Evolutionary conservation across 2,329 filamentous ascomycete species (phyloP).

Genomic region (Xylaria sp.): DNA sequence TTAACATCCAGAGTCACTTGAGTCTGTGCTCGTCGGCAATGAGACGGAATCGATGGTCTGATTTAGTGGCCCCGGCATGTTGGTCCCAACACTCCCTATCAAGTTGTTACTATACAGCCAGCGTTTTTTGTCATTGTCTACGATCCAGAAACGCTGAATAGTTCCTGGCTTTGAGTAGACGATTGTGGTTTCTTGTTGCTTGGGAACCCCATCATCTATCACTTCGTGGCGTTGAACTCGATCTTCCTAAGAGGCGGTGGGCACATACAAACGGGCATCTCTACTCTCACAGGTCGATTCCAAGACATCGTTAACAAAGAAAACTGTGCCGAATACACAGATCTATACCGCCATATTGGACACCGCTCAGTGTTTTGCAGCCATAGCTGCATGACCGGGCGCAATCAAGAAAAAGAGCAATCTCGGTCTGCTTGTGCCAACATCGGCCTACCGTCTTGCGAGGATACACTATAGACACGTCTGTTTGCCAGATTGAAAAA

Average conservation of each 20-base stretch:
- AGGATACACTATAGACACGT: conserved; percentile 49
- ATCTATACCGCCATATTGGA: conserved; percentile 49
- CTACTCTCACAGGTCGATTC: conserved; percentile 58
- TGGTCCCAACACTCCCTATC: conserved; percentile 42
- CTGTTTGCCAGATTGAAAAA: conserved; percentile 55
- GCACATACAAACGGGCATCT: conserved; percentile 58
- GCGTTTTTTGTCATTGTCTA: conserved; percentile 33
- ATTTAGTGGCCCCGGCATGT: conserved; percentile 40
- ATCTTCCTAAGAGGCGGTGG: conserved; percentile 61
- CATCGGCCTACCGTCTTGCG: conserved; percentile 48
- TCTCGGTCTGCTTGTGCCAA: conserved; percentile 53
- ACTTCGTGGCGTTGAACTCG: conserved; percentile 55
- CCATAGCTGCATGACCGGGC: conserved; percentile 52
- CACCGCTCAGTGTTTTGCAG: conserved; percentile 53
- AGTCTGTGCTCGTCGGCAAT: conserved; percentile 43
- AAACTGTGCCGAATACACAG: conserved; percentile 56
- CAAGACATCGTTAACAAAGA: conserved; percentile 62
- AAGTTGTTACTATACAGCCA: conserved; percentile 38
- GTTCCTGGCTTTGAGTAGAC: conserved; percentile 35
- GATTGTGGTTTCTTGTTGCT: conserved; percentile 35
- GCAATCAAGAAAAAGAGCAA: conserved; percentile 53
- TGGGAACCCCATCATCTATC: conserved; percentile 52
- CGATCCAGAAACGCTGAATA: conserved; percentile 34
- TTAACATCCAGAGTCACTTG: conserved; percentile 44
- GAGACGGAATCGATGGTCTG: conserved; percentile 46